Conservation (phyloP, 2,329 filamentous ascomycete genomes). For the Neonectria coccinea region DNA sequence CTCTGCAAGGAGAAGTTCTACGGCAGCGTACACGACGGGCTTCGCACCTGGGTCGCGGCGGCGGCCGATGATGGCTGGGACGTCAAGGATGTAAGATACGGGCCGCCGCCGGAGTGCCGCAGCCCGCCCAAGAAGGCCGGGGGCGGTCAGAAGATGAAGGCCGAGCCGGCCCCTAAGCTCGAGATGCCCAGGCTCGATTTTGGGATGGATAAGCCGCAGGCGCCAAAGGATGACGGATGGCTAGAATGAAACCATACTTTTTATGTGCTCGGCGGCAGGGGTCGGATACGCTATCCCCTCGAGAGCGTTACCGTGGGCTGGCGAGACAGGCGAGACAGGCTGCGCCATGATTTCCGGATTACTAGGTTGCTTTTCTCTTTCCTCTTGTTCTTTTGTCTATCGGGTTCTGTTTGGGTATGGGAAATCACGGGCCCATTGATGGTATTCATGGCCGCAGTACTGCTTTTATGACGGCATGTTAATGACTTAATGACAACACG, state of each 20-base stretch:
- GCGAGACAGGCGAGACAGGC: constrained; percentile 24
- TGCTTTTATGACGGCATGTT: constrained; percentile 52
- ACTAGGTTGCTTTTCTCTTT: constrained; percentile 36
- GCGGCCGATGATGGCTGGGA: constrained; percentile 91
- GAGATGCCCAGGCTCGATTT: constrained; percentile 70
- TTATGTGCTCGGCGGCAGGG: constrained; percentile 5
- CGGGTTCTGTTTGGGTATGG: constrained; percentile 36
- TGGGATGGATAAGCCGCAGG: constrained; percentile 51
- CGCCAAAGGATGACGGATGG: constrained; percentile 49
- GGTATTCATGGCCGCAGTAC: constrained; percentile 44
- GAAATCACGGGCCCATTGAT: constrained; percentile 42
- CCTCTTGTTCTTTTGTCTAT: constrained; percentile 38
- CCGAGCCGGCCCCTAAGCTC: constrained; percentile 69
- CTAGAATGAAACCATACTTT: constrained; percentile 38
- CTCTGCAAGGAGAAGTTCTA: constrained; percentile 99
- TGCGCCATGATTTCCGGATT: constrained; percentile 25
- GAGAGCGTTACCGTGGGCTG: constrained; percentile 11
- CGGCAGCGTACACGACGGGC: constrained; percentile 86
- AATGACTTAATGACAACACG: constrained; percentile 55
- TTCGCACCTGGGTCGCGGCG: constrained; percentile 91
- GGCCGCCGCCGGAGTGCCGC: constrained; percentile 59
- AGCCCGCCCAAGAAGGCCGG: constrained; percentile 49
- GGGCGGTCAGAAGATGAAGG: constrained; percentile 60
- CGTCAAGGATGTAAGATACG: constrained; percentile 82
- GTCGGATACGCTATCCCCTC: constrained; percentile 10